Evolutionary conservation across 495 filamentous ascomycete species (phyloP).

Genomic region (Trichoderma parareesei): DNA sequence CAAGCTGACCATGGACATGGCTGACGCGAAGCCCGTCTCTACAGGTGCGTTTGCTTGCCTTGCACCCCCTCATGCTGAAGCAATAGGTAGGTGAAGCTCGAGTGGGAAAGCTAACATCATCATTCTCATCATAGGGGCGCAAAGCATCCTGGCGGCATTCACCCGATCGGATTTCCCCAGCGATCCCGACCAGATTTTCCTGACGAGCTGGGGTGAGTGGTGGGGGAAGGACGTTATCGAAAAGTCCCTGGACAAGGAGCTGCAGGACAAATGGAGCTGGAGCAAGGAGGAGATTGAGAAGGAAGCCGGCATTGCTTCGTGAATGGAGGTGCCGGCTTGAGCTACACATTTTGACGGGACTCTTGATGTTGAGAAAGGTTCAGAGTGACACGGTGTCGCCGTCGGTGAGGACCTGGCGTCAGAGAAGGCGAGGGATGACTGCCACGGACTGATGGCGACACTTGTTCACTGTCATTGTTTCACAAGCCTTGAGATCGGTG

Average conservation of each 20-base stretch:
- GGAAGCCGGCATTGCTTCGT: slow-evolving; percentile 25
- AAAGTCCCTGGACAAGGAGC: slow-evolving; percentile 26
- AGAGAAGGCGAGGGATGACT: background rate
- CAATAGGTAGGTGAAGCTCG: too few species aligned
- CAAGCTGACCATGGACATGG: slow-evolving; percentile 16
- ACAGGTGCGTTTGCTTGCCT: slow-evolving; percentile 25
- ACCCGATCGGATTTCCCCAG: slow-evolving; percentile 34
- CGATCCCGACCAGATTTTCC: slow-evolving; percentile 37
- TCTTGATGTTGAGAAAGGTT: background rate
- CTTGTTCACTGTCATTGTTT: background rate
- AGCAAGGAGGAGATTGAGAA: slow-evolving; percentile 34
- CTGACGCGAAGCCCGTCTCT: slow-evolving; percentile 31
- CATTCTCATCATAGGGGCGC: slow-evolving; percentile 22
- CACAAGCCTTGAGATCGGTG: background rate
- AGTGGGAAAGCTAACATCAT: too few species aligned
- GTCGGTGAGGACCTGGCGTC: background rate
- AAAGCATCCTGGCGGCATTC: slow-evolving; percentile 33
- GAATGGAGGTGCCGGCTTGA: background rate
- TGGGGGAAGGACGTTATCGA: slow-evolving; percentile 34
- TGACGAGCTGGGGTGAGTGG: slow-evolving; percentile 43
- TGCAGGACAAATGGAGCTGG: slow-evolving; percentile 40
- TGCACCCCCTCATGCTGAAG: too few species aligned
- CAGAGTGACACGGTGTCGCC: background rate
- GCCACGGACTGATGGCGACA: background rate
- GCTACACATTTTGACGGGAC: background rate